Evolutionary conservation across 306 rosid species (phyloP).

Genomic region (Gynostemma pentaphyllum): DNA sequence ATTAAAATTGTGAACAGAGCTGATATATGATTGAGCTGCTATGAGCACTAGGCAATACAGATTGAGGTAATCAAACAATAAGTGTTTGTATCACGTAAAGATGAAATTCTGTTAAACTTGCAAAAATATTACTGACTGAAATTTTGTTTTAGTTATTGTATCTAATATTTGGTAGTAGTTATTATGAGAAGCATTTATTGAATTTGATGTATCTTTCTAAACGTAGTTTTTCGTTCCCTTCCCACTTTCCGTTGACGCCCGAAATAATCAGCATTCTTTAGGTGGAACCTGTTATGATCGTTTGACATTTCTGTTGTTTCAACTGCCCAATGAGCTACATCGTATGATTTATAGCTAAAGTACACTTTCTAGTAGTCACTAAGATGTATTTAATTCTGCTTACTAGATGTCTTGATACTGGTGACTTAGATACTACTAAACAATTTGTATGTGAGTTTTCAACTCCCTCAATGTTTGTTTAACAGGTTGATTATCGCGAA

Average conservation of each 20-base stretch:
- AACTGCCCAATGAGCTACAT: neutral
- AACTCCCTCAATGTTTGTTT: constrained; percentile 63
- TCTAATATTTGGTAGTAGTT: too few relatives aligned
- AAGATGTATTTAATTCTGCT: neutral
- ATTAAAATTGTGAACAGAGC: too few relatives aligned
- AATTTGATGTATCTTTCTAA: neutral
- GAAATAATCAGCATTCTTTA: neutral
- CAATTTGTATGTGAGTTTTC: constrained; percentile 13
- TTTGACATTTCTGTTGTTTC: neutral
- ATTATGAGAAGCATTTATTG: too few relatives aligned
- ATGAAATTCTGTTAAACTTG: too few relatives aligned
- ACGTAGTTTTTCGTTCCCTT: too few relatives aligned
- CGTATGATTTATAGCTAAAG: neutral
- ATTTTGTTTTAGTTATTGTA: neutral
- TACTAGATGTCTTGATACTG: neutral
- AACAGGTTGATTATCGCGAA: constrained; percentile 99
- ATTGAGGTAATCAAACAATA: too few relatives aligned
- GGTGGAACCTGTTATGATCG: neutral
- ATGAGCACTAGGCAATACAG: too few relatives aligned
- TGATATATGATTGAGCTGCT: too few relatives aligned
- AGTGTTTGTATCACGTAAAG: neutral
- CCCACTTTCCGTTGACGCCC: neutral
- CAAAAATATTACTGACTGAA: neutral
- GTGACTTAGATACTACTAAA: neutral
- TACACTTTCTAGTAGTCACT: neutral